These are phyloP conservation scores for Smittium mucronatum DNA, from an alignment of 371 early-diverging fungal genomes.

Conservation along the genomic window DNA sequence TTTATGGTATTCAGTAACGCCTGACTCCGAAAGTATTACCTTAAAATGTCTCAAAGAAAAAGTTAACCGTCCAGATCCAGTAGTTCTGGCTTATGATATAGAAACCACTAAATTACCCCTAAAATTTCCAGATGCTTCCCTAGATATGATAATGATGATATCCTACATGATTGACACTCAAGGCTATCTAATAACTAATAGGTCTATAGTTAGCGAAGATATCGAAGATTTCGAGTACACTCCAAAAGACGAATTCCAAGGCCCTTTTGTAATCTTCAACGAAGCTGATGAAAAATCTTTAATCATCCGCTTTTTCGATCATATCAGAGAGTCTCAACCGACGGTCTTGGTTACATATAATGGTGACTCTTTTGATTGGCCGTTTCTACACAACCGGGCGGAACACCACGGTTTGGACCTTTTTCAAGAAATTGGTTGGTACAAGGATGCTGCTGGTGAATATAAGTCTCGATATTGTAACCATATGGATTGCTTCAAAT, in stretches of 20 bases:
- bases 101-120: conserved; percentile 98
- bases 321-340: conserved; percentile 79
- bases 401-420: conserved; percentile 68
- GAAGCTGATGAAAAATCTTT: conserved; percentile 76
- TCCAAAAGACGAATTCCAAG: conserved; percentile 91
- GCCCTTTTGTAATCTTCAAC: conserved; percentile 95
- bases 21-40: conserved; percentile 36
- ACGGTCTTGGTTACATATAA: conserved; percentile 96
- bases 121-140: conserved; percentile 92
- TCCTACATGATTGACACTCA: conserved; percentile 97
- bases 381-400: conserved; percentile 90
- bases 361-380: conserved; percentile 99
- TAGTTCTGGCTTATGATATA: conserved; percentile 97
- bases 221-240: conserved; percentile 98
- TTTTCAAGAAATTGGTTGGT: conserved; percentile 77
- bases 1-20: conserved; percentile 80
- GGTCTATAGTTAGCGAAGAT: conserved; percentile 91
- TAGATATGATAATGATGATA: conserved; percentile 99
- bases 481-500: conserved; percentile 98
- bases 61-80: conserved; percentile 92
- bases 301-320: conserved; percentile 82
- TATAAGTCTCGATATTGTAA: conserved; percentile 77
- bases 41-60: conserved; percentile 62
- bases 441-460: conserved; percentile 67
- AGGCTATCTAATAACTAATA: conserved; percentile 96